These are phyloP conservation scores for Puccinia sorghi DNA, from an alignment of 1,284 basidiomycete genomes.

Conservation along the genomic window DNA sequence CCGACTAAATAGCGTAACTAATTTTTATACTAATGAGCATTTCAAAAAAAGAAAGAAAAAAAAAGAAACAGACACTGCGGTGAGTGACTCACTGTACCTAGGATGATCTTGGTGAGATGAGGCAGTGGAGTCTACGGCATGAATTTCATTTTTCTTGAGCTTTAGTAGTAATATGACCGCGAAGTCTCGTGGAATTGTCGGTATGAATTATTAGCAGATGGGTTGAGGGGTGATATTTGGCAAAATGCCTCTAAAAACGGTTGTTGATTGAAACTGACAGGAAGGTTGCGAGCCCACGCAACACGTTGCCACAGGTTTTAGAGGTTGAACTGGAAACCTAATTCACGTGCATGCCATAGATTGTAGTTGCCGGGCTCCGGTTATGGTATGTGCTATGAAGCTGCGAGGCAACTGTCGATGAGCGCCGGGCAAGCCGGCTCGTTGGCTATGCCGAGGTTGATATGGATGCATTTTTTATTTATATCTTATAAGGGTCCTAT, in stretches of 20 bases:
- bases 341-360: neutral
- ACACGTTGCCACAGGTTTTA: neutral
- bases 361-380: conserved; percentile 16
- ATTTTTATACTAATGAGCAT: neutral
- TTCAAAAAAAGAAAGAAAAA: neutral
- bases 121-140: neutral
- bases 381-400: conserved; percentile 2
- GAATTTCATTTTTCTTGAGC: neutral
- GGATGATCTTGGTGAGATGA: neutral
- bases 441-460: neutral
- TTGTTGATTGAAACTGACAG: conserved; percentile 3
- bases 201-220: neutral
- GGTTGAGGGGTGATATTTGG: neutral
- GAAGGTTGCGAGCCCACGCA: neutral
- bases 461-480: neutral
- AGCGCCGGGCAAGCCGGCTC: neutral
- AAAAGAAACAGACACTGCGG: neutral
- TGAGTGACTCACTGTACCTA: neutral
- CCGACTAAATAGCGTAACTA: neutral
- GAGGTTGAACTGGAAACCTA: neutral
- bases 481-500: neutral
- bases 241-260: neutral
- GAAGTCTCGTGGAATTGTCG: neutral
- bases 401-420: conserved; percentile 14
- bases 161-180: neutral